These are phyloP conservation scores for Phytophthora sansomeana DNA, from an alignment of 352 stramenopile species.

Conservation along the genomic window DNA sequence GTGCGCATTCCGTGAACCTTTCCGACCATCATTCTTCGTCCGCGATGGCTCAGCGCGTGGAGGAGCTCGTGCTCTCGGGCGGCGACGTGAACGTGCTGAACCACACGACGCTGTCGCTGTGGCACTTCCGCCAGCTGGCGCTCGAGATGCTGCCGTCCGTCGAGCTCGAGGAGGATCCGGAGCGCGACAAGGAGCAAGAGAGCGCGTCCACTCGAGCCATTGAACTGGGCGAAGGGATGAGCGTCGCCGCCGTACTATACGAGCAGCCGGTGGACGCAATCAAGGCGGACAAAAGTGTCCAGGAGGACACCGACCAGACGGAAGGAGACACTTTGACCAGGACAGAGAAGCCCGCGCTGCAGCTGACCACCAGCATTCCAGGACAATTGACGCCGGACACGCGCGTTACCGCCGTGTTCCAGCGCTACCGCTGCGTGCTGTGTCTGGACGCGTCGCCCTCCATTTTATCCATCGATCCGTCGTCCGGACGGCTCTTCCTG, in stretches of 20 bases:
- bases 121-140: conserved; percentile 79
- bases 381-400: conserved; percentile 58
- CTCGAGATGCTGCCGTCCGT: conserved; percentile 52
- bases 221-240: conserved; percentile 79
- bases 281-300: conserved; percentile 7
- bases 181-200: conserved; percentile 16
- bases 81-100: conserved; percentile 76
- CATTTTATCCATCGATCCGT: conserved; percentile 82
- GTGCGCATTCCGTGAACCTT: too few species aligned
- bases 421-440: conserved; percentile 82
- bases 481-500: conserved; percentile 76
- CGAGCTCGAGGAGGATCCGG: conserved; percentile 29
- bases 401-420: conserved; percentile 68
- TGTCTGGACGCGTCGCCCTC: conserved; percentile 89
- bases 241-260: conserved; percentile 55
- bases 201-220: conserved; percentile 23
- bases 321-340: conserved; percentile 10
- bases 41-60: conserved; percentile 35
- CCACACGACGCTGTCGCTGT: conserved; percentile 77
- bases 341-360: conserved; percentile 26
- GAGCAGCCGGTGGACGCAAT: conserved; percentile 12
- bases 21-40: not conserved
- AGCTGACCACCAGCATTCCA: conserved; percentile 28
- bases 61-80: conserved; percentile 66
- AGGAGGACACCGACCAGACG: conserved; percentile 1